Conservation (phyloP, 106 monocot genomes). For the Alisma plantagoaquatica region DNA sequence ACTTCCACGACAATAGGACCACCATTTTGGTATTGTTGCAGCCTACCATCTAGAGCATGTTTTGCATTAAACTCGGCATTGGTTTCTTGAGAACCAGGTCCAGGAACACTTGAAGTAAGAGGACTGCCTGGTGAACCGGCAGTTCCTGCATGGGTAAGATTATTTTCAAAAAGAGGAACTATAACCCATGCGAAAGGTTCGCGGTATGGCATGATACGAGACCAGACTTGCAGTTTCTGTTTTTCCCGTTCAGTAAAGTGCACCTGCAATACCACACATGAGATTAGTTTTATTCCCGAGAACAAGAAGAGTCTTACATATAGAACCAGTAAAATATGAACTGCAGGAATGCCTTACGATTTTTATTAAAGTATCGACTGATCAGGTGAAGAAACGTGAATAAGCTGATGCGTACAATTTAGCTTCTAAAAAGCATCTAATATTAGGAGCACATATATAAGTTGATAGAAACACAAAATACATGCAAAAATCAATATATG, state of each 20-base stretch:
- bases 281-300: too few species aligned
- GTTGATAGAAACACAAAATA: too few species aligned
- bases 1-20: constrained; percentile 83
- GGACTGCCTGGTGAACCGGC: constrained; percentile 84
- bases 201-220: constrained; percentile 84
- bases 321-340: too few species aligned
- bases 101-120: constrained; percentile 55
- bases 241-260: constrained; percentile 87
- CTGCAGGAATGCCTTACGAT: too few species aligned
- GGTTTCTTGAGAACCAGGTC: constrained; percentile 60
- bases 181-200: constrained; percentile 94
- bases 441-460: too few species aligned
- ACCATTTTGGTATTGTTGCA: constrained; percentile 56
- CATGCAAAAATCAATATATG: too few species aligned
- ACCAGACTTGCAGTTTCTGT: constrained; percentile 95
- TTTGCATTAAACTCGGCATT: constrained; percentile 48
- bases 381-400: too few species aligned
- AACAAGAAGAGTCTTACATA: too few species aligned
- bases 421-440: too few species aligned
- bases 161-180: constrained; percentile 85
- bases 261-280: constrained; percentile 38
- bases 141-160: constrained; percentile 22
- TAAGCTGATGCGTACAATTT: too few species aligned
- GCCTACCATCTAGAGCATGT: constrained; percentile 49
- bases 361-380: too few species aligned